A percentile compares a stretch with the other conserved stretches of the same genome.
Evolutionary conservation across 306 rosid genomes (phyloP).

Genomic region (Trichosanthes cucumerina): DNA sequence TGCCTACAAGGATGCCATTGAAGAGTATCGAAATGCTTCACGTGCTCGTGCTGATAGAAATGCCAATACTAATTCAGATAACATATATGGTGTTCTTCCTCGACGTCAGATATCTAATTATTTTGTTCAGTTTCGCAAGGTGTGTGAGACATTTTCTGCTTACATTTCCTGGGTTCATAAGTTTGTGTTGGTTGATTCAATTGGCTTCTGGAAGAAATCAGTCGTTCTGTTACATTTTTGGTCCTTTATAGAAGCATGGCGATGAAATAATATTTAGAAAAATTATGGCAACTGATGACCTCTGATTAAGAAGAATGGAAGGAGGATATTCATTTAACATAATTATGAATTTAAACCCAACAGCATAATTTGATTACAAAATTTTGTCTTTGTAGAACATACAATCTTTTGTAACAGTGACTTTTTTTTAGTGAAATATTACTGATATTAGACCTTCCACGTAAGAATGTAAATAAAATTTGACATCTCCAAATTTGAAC

Average conservation of each 20-base stretch:
- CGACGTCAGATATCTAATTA: conserved; percentile 82
- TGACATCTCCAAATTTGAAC: not conserved
- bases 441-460: not conserved
- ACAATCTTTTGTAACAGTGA: not conserved
- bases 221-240: not conserved
- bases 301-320: not conserved
- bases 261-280: not conserved
- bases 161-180: not conserved
- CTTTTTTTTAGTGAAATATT: not conserved
- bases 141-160: conserved; percentile 19
- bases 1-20: conserved; percentile 84
- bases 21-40: conserved; percentile 78
- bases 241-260: not conserved
- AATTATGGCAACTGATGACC: not conserved
- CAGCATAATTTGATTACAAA: not conserved
- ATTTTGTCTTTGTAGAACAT: not conserved
- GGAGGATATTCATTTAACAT: not conserved
- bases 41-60: conserved; percentile 55
- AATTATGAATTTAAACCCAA: not conserved
- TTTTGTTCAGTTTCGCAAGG: conserved; percentile 98
- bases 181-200: not conserved
- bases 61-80: conserved; percentile 29
- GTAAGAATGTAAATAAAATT: not conserved
- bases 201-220: not conserved
- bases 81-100: conserved; percentile 42